Base-by-base conservation (phyloP, 176 grass and related monocot species). In the Carex parvula region DNA sequence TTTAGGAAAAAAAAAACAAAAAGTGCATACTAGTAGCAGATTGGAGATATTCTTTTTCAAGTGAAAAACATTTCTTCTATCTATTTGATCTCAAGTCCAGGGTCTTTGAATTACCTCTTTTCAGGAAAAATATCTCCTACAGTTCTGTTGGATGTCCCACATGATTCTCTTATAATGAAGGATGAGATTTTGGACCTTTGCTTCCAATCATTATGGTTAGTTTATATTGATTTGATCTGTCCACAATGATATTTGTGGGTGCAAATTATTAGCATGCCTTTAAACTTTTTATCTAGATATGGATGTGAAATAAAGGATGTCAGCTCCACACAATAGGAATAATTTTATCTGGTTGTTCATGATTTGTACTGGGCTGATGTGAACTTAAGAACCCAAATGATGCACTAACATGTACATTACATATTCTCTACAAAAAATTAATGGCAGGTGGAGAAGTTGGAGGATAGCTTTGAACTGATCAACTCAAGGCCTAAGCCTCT, bases 151-250 rank as follows among this genome's bases (percentile, higher is more conserved):
- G 85, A 98, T 22, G 89, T 91, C 16, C 91, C 95, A 3, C 44
- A 90, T 1, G 95, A 98, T 64, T 89, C 89, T 15, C 88, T 93
- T 14, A 89, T 98, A 79, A 93, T 95, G 92, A 95, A 56, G 13
- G 91, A 91, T 73, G 92, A 95, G 80, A 93, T 98, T 46, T 95
- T 53, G 92, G 91, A 39, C 92, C 95, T 2, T 76, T 98, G 65
- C 91, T 95, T 83, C 92, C 92, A 0, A 90, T 95, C 63, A 89
- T 95, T 59, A 95, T 89, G 52, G 94, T 92, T 81, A 67, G 72
- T 62, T 73, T 73, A 10, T 24, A 73, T 50, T 73, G 42, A 20
- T 21, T 48, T 73, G 3, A 48, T 72, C 41, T 16, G 44, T 46
- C 1, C 3, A 74, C 44, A 29, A 24, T 53, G 18, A 24, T 52